Evolutionary conservation across 2,329 filamentous ascomycete species (phyloP), one percentile per base, ranked within the genome.

Genomic region (Arthrobotrys pseudoclavata): DNA sequence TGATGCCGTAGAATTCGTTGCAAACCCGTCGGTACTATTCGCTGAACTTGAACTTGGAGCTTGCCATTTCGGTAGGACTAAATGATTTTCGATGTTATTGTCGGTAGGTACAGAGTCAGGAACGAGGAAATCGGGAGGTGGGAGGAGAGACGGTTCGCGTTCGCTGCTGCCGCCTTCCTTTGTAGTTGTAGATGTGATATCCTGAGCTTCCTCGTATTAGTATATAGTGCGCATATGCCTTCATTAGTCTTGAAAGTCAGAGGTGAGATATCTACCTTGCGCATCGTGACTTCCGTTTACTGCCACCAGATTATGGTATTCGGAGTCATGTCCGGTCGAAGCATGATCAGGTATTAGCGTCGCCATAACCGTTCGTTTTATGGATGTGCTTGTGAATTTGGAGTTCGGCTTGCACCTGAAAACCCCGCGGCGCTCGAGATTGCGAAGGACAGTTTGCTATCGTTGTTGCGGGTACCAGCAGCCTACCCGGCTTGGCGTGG

Each of bases 81-180:
- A 20, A 26, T 13, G 52, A n/a, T 31, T 45, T 45, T 45, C 42
- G 4, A 15, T 10, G 3, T 4, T 15, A 15, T 24, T 55, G 48
- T 71, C 61, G 7, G 53, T 40, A 1, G 50, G 48, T 20, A 22
- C 48, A 9, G 52, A 47, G 31, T 77, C 74, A 22, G 74, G 74
- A 13, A 77, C 47, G 13, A 77, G 47, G n/a, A 77, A 77, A 29
- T 77, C 74, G 12, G 74, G 74, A 45, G 74, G 74, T n/a, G 74
- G 74, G 13, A 77, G 74, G 22, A 77, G 67, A 15, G 53, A 60
- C 4, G 74, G 52, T 37, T 66, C 74, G 2, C 37, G 37, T n/a
- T 40, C 37, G 37, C 12, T 40, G 37, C 7, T 40, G 45, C 42
- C 70, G 34, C 55, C 34, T 40, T 48, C 50, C 31, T 71, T 77